Conservation (phyloP, 495 filamentous ascomycete genomes). For the Penicillium desertorum region DNA sequence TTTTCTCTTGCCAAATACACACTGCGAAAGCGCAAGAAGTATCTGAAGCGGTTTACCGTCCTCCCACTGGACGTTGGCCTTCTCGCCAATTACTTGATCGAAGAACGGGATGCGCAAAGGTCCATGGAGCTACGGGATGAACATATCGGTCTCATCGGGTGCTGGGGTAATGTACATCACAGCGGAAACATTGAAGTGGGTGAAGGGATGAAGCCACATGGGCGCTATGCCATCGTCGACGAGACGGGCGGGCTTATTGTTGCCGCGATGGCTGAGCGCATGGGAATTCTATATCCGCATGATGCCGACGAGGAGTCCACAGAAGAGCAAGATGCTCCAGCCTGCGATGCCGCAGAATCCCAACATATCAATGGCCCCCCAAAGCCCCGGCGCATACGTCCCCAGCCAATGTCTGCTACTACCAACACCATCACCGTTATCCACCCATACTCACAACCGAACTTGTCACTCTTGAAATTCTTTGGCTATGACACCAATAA, state of each 20-base stretch:
- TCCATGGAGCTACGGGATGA: conserved; percentile 92
- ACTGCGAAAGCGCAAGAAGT: conserved; percentile 89
- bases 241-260: conserved; percentile 85
- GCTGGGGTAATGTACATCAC: conserved; percentile 64
- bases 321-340: conserved; percentile 15
- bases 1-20: conserved; percentile 96
- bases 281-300: conserved; percentile 74
- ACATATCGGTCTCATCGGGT: conserved; percentile 68
- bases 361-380: conserved; percentile 13
- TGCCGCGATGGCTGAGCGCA: conserved; percentile 85
- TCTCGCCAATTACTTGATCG: conserved; percentile 69
- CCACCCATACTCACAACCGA: conserved; percentile 86
- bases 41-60: conserved; percentile 79
- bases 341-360: conserved; percentile 15
- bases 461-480: conserved; percentile 80
- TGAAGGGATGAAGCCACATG: conserved; percentile 46
- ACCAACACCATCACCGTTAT: conserved; percentile 85
- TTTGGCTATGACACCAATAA: conserved; percentile 74
- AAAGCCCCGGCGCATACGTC: conserved; percentile 29
- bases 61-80: conserved; percentile 76
- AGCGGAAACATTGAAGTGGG: conserved; percentile 37
- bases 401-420: conserved; percentile 49
- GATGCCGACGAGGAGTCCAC: conserved; percentile 37
- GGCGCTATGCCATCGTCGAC: conserved; percentile 85
- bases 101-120: conserved; percentile 71